A percentile compares a stretch with the other conserved stretches of the same genome.
phyloP scores from a whole-genome alignment of 768 basidiomycete species.

The Saitozyma podzolica region DNA sequence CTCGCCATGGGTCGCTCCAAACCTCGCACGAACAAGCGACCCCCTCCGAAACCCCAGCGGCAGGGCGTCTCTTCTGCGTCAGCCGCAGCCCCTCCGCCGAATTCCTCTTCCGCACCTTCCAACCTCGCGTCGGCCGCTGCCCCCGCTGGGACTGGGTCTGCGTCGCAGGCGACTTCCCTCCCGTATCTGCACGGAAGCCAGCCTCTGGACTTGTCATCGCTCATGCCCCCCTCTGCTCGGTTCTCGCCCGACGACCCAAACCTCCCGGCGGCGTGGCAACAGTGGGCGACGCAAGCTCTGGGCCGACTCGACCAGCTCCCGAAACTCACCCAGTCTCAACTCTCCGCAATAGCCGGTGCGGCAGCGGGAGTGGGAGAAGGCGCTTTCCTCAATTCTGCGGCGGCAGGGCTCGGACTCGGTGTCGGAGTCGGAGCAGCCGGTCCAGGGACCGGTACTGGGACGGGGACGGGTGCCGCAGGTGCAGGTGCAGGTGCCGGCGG shows the following conservation, averaged over 20 bases:
- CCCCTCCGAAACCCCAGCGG: slow-evolving; percentile 30
- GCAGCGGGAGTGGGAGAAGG: slow-evolving; percentile 30
- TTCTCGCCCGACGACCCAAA: slow-evolving; percentile 25
- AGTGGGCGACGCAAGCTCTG: slow-evolving; percentile 37
- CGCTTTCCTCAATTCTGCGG: no score
- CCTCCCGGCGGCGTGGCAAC: slow-evolving; percentile 20
- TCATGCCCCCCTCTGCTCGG: slow-evolving; percentile 11
- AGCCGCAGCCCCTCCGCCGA: slow-evolving; percentile 7
- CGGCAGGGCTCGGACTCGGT: neutral
- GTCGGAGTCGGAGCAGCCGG: slow-evolving; percentile 4
- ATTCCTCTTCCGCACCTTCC: neutral
- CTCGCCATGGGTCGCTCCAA: slow-evolving; percentile 32
- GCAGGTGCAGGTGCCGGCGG: slow-evolving; percentile 8
- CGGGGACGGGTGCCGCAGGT: slow-evolving; percentile 7
- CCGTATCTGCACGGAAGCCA: slow-evolving; percentile 7
- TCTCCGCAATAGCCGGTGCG: slow-evolving; percentile 37
- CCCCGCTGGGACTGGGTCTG: neutral
- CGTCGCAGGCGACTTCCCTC: neutral
- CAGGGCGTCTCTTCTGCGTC: slow-evolving; percentile 2
- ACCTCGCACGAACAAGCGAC: slow-evolving; percentile 35
- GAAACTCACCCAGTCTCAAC: slow-evolving; percentile 34
- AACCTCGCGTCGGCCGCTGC: neutral
- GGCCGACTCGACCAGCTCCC: slow-evolving; percentile 33
- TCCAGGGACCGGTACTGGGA: no score
- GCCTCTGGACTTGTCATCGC: slow-evolving; percentile 13